Percentiles rank a stretch among this genome's conserved stretches.
Conservation (phyloP, 2,329 filamentous ascomycete genomes). For the Phaeosphaeriaceae sp. region DNA sequence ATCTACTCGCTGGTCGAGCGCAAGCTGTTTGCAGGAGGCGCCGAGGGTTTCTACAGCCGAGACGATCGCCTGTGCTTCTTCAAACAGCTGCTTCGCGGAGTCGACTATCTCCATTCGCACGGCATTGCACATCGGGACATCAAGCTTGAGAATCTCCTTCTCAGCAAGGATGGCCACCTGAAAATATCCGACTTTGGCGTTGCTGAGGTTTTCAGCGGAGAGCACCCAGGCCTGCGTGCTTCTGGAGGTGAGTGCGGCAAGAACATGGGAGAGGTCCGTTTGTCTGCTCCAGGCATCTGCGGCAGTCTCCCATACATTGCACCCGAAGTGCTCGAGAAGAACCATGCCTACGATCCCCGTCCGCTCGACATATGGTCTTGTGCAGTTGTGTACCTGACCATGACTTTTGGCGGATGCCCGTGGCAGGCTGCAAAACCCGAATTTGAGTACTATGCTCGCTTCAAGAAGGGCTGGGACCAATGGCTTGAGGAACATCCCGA, state of each 20-base stretch:
- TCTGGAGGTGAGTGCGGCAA: constrained; percentile 76
- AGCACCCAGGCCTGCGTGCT: constrained; percentile 78
- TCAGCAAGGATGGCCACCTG: constrained; percentile 79
- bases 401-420: constrained; percentile 74
- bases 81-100: constrained; percentile 84
- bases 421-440: constrained; percentile 72
- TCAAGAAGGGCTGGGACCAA: constrained; percentile 72
- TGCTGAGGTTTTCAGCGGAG: constrained; percentile 82
- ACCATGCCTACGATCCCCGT: constrained; percentile 73
- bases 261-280: constrained; percentile 73
- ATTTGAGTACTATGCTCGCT: constrained; percentile 66
- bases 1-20: constrained; percentile 76
- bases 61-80: constrained; percentile 83
- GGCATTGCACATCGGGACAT: constrained; percentile 91
- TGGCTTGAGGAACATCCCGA: constrained; percentile 67
- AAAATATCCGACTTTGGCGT: constrained; percentile 95
- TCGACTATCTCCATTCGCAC: constrained; percentile 80
- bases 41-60: constrained; percentile 63
- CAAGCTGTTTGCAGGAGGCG: constrained; percentile 56
- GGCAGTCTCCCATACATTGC: constrained; percentile 88
- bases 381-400: constrained; percentile 80
- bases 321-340: constrained; percentile 79
- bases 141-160: constrained; percentile 85
- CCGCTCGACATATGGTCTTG: constrained; percentile 86
- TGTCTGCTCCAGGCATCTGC: constrained; percentile 81